Percentiles rank a stretch among this genome's conserved stretches.
These are phyloP conservation scores for Aspergillus melleus DNA, from an alignment of 2,329 filamentous ascomycete species.

Conservation along the genomic window DNA sequence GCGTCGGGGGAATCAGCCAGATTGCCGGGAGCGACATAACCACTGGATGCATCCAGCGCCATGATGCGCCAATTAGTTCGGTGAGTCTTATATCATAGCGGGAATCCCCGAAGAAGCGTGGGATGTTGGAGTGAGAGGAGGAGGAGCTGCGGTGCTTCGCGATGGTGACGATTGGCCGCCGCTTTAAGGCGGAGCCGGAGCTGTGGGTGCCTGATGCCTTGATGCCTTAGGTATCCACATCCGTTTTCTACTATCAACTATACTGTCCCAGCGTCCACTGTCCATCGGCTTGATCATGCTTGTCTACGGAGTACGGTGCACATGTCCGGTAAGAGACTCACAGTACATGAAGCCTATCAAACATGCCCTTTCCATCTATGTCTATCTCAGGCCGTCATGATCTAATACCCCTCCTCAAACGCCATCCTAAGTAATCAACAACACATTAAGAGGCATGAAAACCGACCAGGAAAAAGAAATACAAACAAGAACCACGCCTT, in stretches of 20 bases:
- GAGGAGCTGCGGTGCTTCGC: slow-evolving; percentile 7
- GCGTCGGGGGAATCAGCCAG: slow-evolving; percentile 61
- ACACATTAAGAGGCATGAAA: not conserved
- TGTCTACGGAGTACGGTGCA: not conserved
- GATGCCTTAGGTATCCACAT: slow-evolving; percentile 8
- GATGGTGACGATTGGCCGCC: not conserved
- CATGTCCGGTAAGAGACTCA: too few species aligned
- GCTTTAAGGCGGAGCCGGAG: slow-evolving; percentile 18
- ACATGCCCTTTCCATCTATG: not conserved
- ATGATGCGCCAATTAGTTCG: slow-evolving; percentile 49
- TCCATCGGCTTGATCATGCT: too few species aligned
- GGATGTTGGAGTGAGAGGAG: slow-evolving; percentile 8
- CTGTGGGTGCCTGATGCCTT: slow-evolving; percentile 2
- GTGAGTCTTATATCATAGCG: slow-evolving; percentile 31
- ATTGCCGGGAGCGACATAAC: slow-evolving; percentile 68
- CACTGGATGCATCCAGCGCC: slow-evolving; percentile 70
- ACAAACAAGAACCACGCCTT: not conserved
- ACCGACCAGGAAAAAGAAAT: not conserved
- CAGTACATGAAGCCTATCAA: too few species aligned
- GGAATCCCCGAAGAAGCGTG: slow-evolving; percentile 4
- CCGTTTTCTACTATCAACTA: too few species aligned
- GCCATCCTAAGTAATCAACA: not conserved
- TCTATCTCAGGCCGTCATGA: not conserved
- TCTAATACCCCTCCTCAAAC: not conserved
- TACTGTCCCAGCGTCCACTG: too few species aligned